Evolutionary conservation across 495 filamentous ascomycete species (phyloP).

Genomic region (Trichoderma virens): DNA sequence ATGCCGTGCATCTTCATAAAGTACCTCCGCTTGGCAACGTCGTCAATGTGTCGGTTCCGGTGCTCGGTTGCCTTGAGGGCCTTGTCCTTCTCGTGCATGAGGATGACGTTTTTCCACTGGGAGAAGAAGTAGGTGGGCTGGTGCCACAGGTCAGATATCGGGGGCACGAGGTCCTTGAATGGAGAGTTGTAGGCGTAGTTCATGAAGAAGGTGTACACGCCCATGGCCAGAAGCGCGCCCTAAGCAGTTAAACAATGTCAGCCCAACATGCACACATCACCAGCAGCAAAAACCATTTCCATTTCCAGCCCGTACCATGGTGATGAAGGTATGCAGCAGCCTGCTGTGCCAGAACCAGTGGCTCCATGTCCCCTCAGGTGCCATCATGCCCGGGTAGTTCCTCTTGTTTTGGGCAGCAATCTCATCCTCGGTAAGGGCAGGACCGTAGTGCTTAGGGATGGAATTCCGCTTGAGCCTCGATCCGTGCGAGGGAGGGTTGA

Average conservation of each 20-base stretch:
- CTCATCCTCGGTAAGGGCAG: constrained; percentile 50
- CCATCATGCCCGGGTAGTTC: constrained; percentile 76
- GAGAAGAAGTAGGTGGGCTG: constrained; percentile 56
- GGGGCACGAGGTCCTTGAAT: constrained; percentile 64
- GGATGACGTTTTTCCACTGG: constrained; percentile 56
- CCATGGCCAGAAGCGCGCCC: constrained; percentile 62
- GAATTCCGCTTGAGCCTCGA: constrained; percentile 44
- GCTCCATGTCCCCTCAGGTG: constrained; percentile 64
- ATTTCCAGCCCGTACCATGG: constrained; percentile 50
- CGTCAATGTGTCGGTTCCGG: constrained; percentile 59
- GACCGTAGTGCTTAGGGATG: constrained; percentile 57
- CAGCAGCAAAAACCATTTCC: neutral
- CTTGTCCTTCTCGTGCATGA: constrained; percentile 58
- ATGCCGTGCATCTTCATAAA: constrained; percentile 80
- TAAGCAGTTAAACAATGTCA: constrained; percentile 20
- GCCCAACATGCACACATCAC: neutral
- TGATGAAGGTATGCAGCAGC: constrained; percentile 69
- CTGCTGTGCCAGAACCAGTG: constrained; percentile 66
- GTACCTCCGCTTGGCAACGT: constrained; percentile 68
- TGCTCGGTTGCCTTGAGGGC: constrained; percentile 56
- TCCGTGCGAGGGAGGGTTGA: constrained; percentile 79
- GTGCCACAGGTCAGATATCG: constrained; percentile 46
- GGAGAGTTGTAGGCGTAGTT: constrained; percentile 65
- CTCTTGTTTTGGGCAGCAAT: constrained; percentile 50
- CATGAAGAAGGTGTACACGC: constrained; percentile 55